phyloP scores from a whole-genome alignment of 345 rosid genomes.

The Hibiscus tridactylites region DNA sequence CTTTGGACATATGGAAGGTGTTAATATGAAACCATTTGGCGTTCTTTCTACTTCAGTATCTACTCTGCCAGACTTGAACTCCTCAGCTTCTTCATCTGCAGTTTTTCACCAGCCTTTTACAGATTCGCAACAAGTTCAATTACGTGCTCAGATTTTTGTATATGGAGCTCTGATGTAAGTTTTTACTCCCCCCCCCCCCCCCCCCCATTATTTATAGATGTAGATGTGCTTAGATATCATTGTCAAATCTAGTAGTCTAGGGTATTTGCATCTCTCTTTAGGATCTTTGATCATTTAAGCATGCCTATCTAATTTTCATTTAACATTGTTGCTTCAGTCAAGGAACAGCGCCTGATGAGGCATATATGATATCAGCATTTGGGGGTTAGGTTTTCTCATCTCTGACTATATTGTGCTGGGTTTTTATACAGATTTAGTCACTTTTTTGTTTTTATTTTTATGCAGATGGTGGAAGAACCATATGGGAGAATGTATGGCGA shows the following conservation, averaged over 20 bases:
- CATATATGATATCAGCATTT: slow-evolving; percentile 93
- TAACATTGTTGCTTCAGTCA: slow-evolving; percentile 44
- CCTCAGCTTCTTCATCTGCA: slow-evolving; percentile 41
- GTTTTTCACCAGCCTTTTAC: slow-evolving; percentile 84
- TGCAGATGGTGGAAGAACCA: slow-evolving; percentile 72
- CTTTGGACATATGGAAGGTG: slow-evolving; percentile 34
- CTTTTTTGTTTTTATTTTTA: not conserved
- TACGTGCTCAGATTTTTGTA: slow-evolving; percentile 98
- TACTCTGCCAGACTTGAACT: slow-evolving; percentile 66
- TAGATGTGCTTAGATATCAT: slow-evolving; percentile 1
- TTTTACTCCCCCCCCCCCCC: not conserved
- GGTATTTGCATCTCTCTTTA: not conserved
- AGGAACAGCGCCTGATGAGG: slow-evolving; percentile 88
- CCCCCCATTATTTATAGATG: no score
- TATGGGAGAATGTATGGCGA: slow-evolving; percentile 83
- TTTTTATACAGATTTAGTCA: no score
- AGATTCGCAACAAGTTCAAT: slow-evolving; percentile 92
- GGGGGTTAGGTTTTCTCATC: slow-evolving; percentile 52
- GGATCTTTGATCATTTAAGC: slow-evolving; percentile 8
- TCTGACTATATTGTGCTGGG: not conserved
- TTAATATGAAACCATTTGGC: slow-evolving; percentile 41
- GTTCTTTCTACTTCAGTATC: slow-evolving; percentile 38
- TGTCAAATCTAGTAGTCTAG: not conserved
- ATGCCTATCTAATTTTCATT: not conserved
- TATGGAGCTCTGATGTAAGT: slow-evolving; percentile 95